Evolutionary conservation across 257 asterid genomes (phyloP), one percentile per base, ranked within the genome.

Genomic region (Paulownia fortunei): DNA sequence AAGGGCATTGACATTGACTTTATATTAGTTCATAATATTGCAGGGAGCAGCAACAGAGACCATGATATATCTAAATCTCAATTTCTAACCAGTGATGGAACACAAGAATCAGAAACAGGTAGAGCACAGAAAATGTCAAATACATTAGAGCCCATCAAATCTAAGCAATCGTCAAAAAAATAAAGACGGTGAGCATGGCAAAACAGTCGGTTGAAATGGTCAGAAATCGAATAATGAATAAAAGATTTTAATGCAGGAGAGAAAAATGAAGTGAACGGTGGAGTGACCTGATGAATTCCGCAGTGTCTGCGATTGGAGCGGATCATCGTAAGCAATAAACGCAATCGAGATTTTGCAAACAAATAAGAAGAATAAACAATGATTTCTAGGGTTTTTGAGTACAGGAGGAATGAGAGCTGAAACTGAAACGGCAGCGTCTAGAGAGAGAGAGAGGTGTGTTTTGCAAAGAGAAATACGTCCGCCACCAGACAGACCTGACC

Each of bases 381-480:
- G n/a, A 13, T 8, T 6, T 27, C 39, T 76, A 76, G 82, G 87
- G 82, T 76, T 80, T 66, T 39, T 66, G 62, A 71, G 64, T 74
- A 18, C 16, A 34, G 51, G 76, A 67, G 21, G n/a, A 69, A 62
- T 19, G 68, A 41, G 21, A 76, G 80, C 34, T 66, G 66, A 72
- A 51, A 37, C 34, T 30, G 78, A 46, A 39, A 58, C 72, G 69
- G 72, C 18, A 46, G 56, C 74, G 37, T 41, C 44, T 42, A 23
- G 83, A 64, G 26, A 51, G 73, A 64, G 83, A 44, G 42, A 37
- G 58, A 42, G 60, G 55, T 36, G 62, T 55, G 27, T 41, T 63
- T 11, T 52, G 60, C 42, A 16, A 68, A 72, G 72, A 59, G 61
- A 76, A 49, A 72, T 21, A 18, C 56, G 71, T 52, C 67, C 80